Percentiles rank a stretch among this genome's conserved stretches.
Evolutionary conservation across 1,284 basidiomycete genomes (phyloP).

Genomic region (Volvariella volvacea): DNA sequence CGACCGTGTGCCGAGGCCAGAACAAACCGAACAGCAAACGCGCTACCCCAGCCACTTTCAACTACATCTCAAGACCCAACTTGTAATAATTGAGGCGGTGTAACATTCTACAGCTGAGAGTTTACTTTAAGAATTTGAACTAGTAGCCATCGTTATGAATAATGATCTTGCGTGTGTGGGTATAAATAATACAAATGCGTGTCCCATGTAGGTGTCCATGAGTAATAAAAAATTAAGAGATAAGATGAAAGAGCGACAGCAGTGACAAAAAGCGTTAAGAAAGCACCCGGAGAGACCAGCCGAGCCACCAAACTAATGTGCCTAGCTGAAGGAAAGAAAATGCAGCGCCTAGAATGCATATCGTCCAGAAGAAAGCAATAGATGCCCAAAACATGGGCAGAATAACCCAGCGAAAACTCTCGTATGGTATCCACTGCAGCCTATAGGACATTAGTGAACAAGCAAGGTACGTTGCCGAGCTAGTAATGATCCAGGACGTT

Average conservation of each 20-base stretch:
- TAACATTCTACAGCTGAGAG: no score
- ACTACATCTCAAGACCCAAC: no score
- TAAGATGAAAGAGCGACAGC: not conserved
- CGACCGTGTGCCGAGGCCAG: conserved; percentile 51
- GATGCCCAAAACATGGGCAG: conserved; percentile 54
- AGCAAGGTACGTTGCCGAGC: conserved; percentile 51
- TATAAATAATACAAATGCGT: no score
- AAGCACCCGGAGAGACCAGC: conserved; percentile 50
- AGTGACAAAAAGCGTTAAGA: conserved; percentile 1
- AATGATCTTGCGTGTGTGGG: no score
- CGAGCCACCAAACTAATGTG: conserved; percentile 62
- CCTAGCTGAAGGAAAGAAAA: conserved; percentile 50
- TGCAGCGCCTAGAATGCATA: conserved; percentile 46
- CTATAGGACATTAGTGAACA: conserved; percentile 40
- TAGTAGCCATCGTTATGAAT: no score
- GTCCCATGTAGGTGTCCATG: no score
- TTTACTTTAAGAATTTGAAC: no score
- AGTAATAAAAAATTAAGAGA: conserved; percentile 2
- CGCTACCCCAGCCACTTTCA: conserved; percentile 9
- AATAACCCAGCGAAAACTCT: conserved; percentile 51
- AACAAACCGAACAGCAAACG: conserved; percentile 12
- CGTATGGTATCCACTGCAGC: conserved; percentile 47
- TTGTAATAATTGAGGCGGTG: no score
- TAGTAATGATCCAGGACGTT: conserved; percentile 33
- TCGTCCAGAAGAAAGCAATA: conserved; percentile 57